Evolutionary conservation across 2,329 filamentous ascomycete species (phyloP), one percentile per base, ranked within the genome.

Genomic region (Amylocarpus encephaloides): DNA sequence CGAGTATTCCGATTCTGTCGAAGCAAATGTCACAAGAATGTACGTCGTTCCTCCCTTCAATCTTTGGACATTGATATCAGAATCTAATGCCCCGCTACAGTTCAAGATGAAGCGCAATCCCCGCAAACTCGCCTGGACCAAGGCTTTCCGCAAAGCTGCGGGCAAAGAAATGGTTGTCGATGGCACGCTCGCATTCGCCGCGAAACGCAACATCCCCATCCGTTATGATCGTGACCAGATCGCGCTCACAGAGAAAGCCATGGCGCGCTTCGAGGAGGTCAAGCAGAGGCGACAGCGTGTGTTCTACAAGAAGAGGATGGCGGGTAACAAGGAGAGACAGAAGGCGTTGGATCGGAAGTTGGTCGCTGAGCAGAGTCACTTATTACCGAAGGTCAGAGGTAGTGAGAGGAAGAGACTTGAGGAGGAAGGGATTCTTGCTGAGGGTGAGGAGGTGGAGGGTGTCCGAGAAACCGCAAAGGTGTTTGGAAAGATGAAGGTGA

Each of bases 41-140:
- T 62, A 58, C 10, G 51, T 47, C 18, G 36, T 38, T n/a, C 13
- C 15, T 42, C 5, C 2, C 44, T 19, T 32, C 19, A 50, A 42
- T 32, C 5, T 16, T 22, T 26, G 10, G 9, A 35, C 30, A 36
- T 48, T n/a, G 13, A 10, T 34, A 22, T 3, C 36, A 18, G 10
- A 46, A 16, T 3, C 38, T 40, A 19, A 40, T 16, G 4, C 18
- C 11, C 22, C 32, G 18, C 15, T 19, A 11, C 59, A 82, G 77
- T 95, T 94, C 81, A 93, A 94, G 74, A 95, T 95, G 88, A 95
- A 95, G 86, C 85, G 93, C 60, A 96, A 97, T 73, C 91, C 92
- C 33, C 84, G 92, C 68, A 95, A 96, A 72, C 81, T 97, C 62
- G 93, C 90, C 72, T 96, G 92, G 93, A 96, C 92, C 56, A 95